Conservation (phyloP, 2,329 filamentous ascomycete genomes). For the Karstenula rhodostoma region DNA sequence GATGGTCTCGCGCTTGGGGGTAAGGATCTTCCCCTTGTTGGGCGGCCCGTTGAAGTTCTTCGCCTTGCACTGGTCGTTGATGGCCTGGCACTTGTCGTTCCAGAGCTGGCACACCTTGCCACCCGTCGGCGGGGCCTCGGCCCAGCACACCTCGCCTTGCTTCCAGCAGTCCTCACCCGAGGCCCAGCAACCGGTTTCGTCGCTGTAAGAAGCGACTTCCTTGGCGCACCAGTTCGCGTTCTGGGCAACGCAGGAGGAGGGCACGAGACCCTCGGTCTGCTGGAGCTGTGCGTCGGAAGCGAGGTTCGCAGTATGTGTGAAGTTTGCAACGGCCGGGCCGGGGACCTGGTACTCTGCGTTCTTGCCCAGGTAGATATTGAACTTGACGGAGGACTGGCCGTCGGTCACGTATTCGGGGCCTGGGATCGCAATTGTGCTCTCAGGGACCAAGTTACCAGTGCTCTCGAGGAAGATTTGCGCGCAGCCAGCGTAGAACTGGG, state of each 20-base stretch:
- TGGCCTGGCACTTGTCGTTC: slow-evolving; percentile 66
- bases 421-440: slow-evolving; percentile 68
- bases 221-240: slow-evolving; percentile 78
- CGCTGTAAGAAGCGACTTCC: slow-evolving; percentile 65
- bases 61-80: slow-evolving; percentile 53
- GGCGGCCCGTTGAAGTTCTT: slow-evolving; percentile 55
- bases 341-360: slow-evolving; percentile 59
- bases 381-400: slow-evolving; percentile 65
- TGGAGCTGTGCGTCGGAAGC: slow-evolving; percentile 24
- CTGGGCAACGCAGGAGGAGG: slow-evolving; percentile 51
- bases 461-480: slow-evolving; percentile 72
- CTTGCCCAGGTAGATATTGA: slow-evolving; percentile 67
- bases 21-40: slow-evolving; percentile 52
- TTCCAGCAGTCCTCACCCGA: slow-evolving; percentile 57
- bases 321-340: slow-evolving; percentile 63
- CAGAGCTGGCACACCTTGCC: slow-evolving; percentile 67
- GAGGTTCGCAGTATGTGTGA: slow-evolving; percentile 40
- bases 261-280: slow-evolving; percentile 41
- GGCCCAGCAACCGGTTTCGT: slow-evolving; percentile 67
- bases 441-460: slow-evolving; percentile 56
- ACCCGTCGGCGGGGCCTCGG: slow-evolving; percentile 66
- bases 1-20: slow-evolving; percentile 37
- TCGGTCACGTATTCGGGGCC: slow-evolving; percentile 63
- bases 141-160: slow-evolving; percentile 69
- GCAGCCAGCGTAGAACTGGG: slow-evolving; percentile 79